Conservation (phyloP, 1,139 yeast species). For the Candida gigantensis region DNA sequence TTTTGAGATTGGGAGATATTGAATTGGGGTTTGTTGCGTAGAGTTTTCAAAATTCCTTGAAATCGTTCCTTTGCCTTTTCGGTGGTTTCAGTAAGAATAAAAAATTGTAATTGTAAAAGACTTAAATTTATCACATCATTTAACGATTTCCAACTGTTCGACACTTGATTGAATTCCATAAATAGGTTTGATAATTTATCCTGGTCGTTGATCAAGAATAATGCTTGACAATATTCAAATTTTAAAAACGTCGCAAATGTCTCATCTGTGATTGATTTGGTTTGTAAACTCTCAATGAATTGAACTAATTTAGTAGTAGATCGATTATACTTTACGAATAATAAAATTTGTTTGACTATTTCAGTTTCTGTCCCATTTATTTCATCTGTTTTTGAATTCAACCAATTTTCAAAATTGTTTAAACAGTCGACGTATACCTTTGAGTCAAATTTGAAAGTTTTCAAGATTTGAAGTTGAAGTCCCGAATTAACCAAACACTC, state of each 20-base stretch:
- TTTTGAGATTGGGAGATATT: conserved; percentile 18
- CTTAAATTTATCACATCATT: conserved; percentile 28
- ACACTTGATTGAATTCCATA: conserved; percentile 15
- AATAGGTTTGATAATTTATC: conserved; percentile 18
- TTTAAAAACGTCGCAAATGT: conserved; percentile 15
- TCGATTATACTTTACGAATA: conserved; percentile 39
- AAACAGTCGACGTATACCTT: conserved; percentile 16
- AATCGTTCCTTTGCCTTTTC: conserved; percentile 24
- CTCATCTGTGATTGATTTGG: conserved; percentile 9
- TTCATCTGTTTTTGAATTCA: not conserved
- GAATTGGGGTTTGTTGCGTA: conserved; percentile 33
- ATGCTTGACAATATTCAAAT: conserved; percentile 18
- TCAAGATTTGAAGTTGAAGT: conserved; percentile 20
- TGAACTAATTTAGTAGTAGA: conserved; percentile 28
- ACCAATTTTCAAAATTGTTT: conserved; percentile 7
- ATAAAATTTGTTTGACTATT: conserved; percentile 31
- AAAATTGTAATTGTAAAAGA: conserved; percentile 32
- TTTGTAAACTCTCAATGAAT: conserved; percentile 19
- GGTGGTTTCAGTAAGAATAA: conserved; percentile 17
- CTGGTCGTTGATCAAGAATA: conserved; percentile 14
- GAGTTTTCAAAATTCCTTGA: conserved; percentile 22
- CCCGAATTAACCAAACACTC: conserved; percentile 21
- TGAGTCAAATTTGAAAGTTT: conserved; percentile 25
- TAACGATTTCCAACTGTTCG: conserved; percentile 17
- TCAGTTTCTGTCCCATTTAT: conserved; percentile 24